Base-by-base conservation (phyloP, 352 stramenopile species). In the Phytophthora capsici region DNA sequence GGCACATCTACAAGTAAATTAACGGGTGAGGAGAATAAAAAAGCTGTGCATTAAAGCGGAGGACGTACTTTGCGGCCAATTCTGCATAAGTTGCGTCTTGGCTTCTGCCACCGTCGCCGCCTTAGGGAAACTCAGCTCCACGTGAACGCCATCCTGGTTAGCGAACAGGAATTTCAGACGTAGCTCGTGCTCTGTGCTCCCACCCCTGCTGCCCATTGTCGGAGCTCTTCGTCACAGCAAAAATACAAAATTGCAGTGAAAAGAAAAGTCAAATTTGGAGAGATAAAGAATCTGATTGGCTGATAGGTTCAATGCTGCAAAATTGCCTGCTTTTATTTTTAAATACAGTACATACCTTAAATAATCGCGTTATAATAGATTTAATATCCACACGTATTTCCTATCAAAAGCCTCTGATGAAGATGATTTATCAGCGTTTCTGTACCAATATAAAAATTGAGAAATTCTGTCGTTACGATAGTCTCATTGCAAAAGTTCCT, bases 141-240 rank as follows among this genome's bases (percentile, higher is more conserved):
- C 78, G 51, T 83, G 63, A 43, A 91, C 81, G 54, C 85, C 85
- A 48, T 95, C 88, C 45, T 89, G 75, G 67, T 94, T 92, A 26
- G 88, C 88, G 62, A 95, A 95, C 22, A 95, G 77, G 57, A 95
- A 95, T 69, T 91, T 92, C 60, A 95, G 78, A 57, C 57, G 55
- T 40, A 95, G 69, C 58, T 88, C 82, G 45, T 78, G 59, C 23
- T 66, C 76, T 14, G 62, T 68, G 66, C 77, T 90, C 38, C 79
- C 77, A 3, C 41, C 17, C 30, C 32, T 60, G 37, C 47, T 66
- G 36, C 54, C 43, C 58, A 65, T 64, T 16, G 14, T 48, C 32
- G 1, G 49, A 46, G 32, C 32, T 57, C 20, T 45, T 56, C 32
- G 49, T 44, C 20, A 37, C 37, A 47, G 37, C 37, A 57, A 48